Evolutionary conservation across 2,329 filamentous ascomycete genomes (phyloP).

Genomic region (Cladosporium halotolerans): DNA sequence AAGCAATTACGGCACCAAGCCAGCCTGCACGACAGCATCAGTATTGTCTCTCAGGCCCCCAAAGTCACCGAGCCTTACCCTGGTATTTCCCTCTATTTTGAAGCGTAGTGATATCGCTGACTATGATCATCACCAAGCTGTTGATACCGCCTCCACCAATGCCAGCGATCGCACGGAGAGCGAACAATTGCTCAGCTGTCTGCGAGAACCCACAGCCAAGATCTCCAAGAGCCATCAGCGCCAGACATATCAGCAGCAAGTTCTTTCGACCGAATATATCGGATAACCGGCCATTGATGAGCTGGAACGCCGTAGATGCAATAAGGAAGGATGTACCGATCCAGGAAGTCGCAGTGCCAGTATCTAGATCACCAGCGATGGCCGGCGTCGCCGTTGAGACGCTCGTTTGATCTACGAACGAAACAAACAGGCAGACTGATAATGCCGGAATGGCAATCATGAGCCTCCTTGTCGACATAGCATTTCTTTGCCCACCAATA

Average conservation of each 20-base stretch:
- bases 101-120: conserved; percentile 47
- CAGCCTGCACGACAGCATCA: conserved; percentile 25
- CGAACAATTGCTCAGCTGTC: conserved; percentile 39
- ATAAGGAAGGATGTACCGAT: conserved; percentile 48
- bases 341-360: conserved; percentile 31
- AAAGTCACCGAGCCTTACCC: conserved; percentile 20
- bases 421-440: conserved; percentile 12
- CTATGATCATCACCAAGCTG: conserved; percentile 43
- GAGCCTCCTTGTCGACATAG: conserved; percentile 9
- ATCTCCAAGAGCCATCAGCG: conserved; percentile 3
- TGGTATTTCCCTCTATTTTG: conserved; percentile 41
- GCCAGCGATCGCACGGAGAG: conserved; percentile 50
- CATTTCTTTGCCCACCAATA: conserved; percentile 11
- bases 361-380: conserved; percentile 11
- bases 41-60: conserved; percentile 40
- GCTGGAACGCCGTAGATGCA: conserved; percentile 44
- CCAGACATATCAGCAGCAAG: conserved; percentile 50
- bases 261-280: conserved; percentile 63
- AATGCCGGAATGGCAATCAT: conserved; percentile 13
- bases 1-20: conserved; percentile 35
- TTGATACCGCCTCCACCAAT: conserved; percentile 44
- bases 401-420: conserved; percentile 12
- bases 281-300: conserved; percentile 57
- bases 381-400: conserved; percentile 12
- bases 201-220: conserved; percentile 16